These are phyloP conservation scores for Hygrophila difformis DNA, from an alignment of 257 asterid species.

Conservation along the genomic window DNA sequence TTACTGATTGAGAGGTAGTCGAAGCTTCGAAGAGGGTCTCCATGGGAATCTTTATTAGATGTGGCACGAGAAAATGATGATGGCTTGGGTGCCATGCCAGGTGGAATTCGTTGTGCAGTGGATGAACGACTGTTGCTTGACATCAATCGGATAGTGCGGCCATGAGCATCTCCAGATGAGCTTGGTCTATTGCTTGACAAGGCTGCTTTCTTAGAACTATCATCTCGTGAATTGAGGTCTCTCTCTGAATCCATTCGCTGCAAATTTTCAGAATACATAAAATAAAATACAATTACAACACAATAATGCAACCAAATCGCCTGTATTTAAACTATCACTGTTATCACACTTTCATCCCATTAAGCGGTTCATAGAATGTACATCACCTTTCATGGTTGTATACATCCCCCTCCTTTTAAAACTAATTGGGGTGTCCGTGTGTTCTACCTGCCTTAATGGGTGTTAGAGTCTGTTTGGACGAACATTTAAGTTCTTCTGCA, in stretches of 20 bases:
- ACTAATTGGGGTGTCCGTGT: no score
- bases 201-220: conserved; percentile 41
- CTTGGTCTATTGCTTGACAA: conserved; percentile 33
- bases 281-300: no score
- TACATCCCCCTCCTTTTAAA: no score
- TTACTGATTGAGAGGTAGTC: conserved; percentile 56
- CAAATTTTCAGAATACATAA: neutral
- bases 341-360: no score
- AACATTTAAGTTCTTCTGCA: no score
- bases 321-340: no score
- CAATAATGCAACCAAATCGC: no score
- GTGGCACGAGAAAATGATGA: conserved; percentile 55
- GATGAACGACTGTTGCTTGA: conserved; percentile 53
- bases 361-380: no score
- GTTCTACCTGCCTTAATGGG: no score
- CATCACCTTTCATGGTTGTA: no score
- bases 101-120: conserved; percentile 47
- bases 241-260: conserved; percentile 43
- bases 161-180: conserved; percentile 55
- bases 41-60: conserved; percentile 43
- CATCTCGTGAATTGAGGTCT: conserved; percentile 27
- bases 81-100: conserved; percentile 46
- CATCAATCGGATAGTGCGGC: conserved; percentile 37
- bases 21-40: conserved; percentile 85
- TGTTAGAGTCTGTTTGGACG: no score